Percentiles rank a stretch among this genome's conserved stretches.
Evolutionary conservation across 2,329 filamentous ascomycete genomes (phyloP).

Genomic region (Ophiocordyceps polyrhachis-furcata): DNA sequence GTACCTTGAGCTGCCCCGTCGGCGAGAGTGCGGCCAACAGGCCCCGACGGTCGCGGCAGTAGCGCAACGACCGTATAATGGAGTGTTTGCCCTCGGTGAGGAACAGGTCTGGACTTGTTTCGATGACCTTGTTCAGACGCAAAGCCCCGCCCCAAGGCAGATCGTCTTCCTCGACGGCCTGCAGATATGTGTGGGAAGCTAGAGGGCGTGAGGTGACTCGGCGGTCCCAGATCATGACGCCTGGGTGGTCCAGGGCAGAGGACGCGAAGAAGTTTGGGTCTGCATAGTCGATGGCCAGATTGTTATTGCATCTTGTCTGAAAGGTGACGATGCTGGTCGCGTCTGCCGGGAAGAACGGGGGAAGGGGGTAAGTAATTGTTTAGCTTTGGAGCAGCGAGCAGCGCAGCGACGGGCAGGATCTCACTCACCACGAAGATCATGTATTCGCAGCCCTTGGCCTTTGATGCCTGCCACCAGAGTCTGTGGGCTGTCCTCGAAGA

Average conservation of each 20-base stretch:
- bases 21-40: slow-evolving; percentile 42
- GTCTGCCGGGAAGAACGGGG: slow-evolving; percentile 15
- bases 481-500: slow-evolving; percentile 60
- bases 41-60: slow-evolving; percentile 42
- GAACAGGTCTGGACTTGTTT: slow-evolving; percentile 31
- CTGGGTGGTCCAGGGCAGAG: slow-evolving; percentile 55
- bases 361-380: neutral
- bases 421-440: slow-evolving; percentile 53
- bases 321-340: slow-evolving; percentile 37
- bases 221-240: slow-evolving; percentile 62
- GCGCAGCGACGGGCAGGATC: neutral
- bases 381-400: neutral
- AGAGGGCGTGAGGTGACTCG: slow-evolving; percentile 36
- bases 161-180: slow-evolving; percentile 40
- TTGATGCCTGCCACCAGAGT: slow-evolving; percentile 61
- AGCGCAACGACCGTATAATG: slow-evolving; percentile 42
- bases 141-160: slow-evolving; percentile 44
- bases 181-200: slow-evolving; percentile 34
- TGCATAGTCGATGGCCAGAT: slow-evolving; percentile 58
- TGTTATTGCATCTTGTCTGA: slow-evolving; percentile 49
- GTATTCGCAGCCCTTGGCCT: slow-evolving; percentile 54
- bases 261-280: slow-evolving; percentile 76
- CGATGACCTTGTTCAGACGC: slow-evolving; percentile 36
- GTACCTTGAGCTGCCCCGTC: slow-evolving; percentile 42
- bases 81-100: slow-evolving; percentile 36